Percentiles rank a stretch among this genome's conserved stretches.
Evolutionary conservation across 2,329 filamentous ascomycete genomes (phyloP).

Genomic region (Cladosporium sphaerospermum): DNA sequence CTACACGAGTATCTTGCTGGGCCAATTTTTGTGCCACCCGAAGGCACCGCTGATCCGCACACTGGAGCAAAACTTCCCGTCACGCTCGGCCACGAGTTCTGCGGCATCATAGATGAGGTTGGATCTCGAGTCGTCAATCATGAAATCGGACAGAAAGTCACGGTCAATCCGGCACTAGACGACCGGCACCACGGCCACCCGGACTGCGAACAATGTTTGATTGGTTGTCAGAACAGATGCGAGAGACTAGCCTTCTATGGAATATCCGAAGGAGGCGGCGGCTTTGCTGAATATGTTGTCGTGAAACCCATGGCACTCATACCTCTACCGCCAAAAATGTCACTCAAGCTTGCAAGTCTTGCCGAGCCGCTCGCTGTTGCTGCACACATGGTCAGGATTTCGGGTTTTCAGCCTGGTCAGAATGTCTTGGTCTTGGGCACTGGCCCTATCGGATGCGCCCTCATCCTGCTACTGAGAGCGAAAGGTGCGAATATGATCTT

Average conservation of each 20-base stretch:
- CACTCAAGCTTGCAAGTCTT: constrained; percentile 12
- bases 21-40: constrained; percentile 15
- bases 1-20: constrained; percentile 22
- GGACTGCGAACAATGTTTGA: constrained; percentile 12
- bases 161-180: constrained; percentile 15
- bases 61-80: constrained; percentile 14
- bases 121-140: constrained; percentile 17
- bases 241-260: constrained; percentile 12
- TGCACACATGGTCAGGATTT: constrained; percentile 10
- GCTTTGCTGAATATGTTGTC: constrained; percentile 28
- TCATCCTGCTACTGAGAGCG: constrained; percentile 12
- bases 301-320: constrained; percentile 12
- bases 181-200: constrained; percentile 9
- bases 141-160: constrained; percentile 14
- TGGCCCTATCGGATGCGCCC: constrained; percentile 15
- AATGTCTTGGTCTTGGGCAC: constrained; percentile 15
- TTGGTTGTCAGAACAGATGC: constrained; percentile 12
- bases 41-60: constrained; percentile 12
- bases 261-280: constrained; percentile 16
- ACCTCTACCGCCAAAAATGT: constrained; percentile 9
- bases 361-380: constrained; percentile 17
- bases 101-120: constrained; percentile 14
- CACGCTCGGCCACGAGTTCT: constrained; percentile 18
- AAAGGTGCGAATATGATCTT: constrained; percentile 13
- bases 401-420: constrained; percentile 7